A percentile compares a stretch with the other conserved stretches of the same genome.
phyloP scores from a whole-genome alignment of 2,329 filamentous ascomycete genomes.

The Clonostachys sp. region DNA sequence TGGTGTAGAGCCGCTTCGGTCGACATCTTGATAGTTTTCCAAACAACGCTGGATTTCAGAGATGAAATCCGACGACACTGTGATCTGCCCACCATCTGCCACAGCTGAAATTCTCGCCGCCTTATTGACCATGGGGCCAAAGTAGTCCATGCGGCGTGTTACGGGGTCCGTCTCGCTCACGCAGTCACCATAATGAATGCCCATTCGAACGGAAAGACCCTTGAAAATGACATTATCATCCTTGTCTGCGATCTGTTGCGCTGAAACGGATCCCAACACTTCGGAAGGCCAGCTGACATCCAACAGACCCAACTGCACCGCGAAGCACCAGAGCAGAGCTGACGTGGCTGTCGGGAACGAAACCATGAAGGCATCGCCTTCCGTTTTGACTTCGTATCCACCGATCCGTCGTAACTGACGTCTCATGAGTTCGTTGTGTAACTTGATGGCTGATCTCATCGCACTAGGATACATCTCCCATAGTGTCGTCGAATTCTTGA shows the following conservation, averaged over 20 bases:
- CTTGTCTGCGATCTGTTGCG: conserved; percentile 76
- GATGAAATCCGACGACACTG: conserved; percentile 95
- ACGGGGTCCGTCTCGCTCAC: conserved; percentile 96
- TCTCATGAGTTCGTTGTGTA: conserved; percentile 96
- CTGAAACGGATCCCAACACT: conserved; percentile 80
- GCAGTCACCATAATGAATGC: conserved; percentile 90
- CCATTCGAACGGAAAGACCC: conserved; percentile 94
- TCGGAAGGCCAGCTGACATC: conserved; percentile 92
- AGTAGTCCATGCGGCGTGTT: conserved; percentile 98
- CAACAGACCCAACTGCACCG: conserved; percentile 82
- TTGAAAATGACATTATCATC: conserved; percentile 89
- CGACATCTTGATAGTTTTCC: conserved; percentile 83
- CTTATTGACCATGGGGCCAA: conserved; percentile 98
- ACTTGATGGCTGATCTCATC: conserved; percentile 94
- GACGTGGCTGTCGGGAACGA: conserved; percentile 96
- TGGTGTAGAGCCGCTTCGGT: conserved; percentile 62
- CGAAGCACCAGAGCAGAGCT: conserved; percentile 93
- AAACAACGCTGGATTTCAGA: conserved; percentile 89
- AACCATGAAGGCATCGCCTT: conserved; percentile 99
- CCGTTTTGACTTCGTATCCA: conserved; percentile 98
- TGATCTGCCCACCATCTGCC: conserved; percentile 94
- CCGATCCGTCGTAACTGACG: conserved; percentile 89
- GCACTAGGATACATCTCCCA: conserved; percentile 95
- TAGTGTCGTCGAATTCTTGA: conserved; percentile 93
- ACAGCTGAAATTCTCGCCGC: conserved; percentile 90